Evolutionary conservation across 2,329 filamentous ascomycete genomes (phyloP).

Genomic region (Pyrenochaeta sp.): DNA sequence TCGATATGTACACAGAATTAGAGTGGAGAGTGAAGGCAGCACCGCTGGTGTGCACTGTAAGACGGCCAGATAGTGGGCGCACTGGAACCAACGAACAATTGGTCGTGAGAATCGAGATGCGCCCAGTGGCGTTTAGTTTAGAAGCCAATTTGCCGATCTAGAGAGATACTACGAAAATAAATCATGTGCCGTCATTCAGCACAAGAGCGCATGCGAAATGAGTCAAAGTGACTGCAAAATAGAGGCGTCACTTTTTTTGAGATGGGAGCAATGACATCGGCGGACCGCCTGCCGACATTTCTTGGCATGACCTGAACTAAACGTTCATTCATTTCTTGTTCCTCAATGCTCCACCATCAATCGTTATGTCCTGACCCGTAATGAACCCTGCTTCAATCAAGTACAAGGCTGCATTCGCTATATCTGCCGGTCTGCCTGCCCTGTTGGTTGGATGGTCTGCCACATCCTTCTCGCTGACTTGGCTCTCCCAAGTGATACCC

Average conservation of each 20-base stretch:
- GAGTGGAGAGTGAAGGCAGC: conserved; percentile 5
- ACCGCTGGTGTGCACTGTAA: conserved; percentile 1
- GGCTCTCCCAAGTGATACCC: conserved; percentile 49
- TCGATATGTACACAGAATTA: background rate
- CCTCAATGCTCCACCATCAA: conserved; percentile 48
- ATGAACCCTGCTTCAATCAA: conserved; percentile 51
- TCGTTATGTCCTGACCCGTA: conserved; percentile 48
- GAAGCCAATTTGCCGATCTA: conserved; percentile 42
- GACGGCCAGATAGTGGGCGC: conserved; percentile 16
- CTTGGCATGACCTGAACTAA: background rate
- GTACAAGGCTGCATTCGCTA: conserved; percentile 56
- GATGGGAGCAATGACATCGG: conserved; percentile 13
- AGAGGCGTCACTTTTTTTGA: conserved; percentile 13
- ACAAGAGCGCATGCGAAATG: background rate
- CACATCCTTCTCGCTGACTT: conserved; percentile 52
- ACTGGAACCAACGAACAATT: conserved; percentile 15
- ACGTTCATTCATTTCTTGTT: conserved; percentile 37
- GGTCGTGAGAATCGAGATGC: conserved; percentile 37
- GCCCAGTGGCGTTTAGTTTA: conserved; percentile 27
- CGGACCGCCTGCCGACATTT: conserved; percentile 3
- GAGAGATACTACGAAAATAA: conserved; percentile 12
- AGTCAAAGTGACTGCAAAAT: background rate
- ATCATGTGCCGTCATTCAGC: conserved; percentile 9
- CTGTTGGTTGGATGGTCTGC: conserved; percentile 55
- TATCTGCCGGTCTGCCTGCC: conserved; percentile 56